Evolutionary conservation across 768 basidiomycete genomes (phyloP).

Genomic region (Tephrocybe sp.): DNA sequence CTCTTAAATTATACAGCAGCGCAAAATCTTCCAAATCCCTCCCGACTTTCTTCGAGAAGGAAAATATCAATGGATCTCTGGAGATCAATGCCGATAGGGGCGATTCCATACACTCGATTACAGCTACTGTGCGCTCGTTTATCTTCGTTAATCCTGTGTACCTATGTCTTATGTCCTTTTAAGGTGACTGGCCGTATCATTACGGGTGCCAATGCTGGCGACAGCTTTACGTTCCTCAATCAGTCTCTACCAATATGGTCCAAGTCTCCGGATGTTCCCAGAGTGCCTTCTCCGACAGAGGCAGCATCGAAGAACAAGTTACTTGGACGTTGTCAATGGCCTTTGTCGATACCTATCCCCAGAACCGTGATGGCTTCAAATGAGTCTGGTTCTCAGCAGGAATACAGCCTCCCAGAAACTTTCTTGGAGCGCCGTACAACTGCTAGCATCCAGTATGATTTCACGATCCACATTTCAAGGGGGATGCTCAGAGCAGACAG

Average conservation of each 20-base stretch:
- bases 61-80: conserved; percentile 45
- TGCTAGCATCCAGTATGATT: conserved; percentile 51
- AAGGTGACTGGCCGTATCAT: conserved; percentile 52
- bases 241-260: conserved; percentile 47
- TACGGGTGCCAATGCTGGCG: conserved; percentile 41
- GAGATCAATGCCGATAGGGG: conserved; percentile 47
- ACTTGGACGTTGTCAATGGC: conserved; percentile 45
- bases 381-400: conserved; percentile 32
- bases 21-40: conserved; percentile 50
- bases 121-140: conserved; percentile 33
- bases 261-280: conserved; percentile 36
- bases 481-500: conserved; percentile 48
- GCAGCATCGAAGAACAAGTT: conserved; percentile 40
- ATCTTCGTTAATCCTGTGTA: background rate
- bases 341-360: conserved; percentile 44
- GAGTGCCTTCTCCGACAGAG: conserved; percentile 39
- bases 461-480: conserved; percentile 41
- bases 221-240: conserved; percentile 42
- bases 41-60: conserved; percentile 54
- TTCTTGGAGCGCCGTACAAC: conserved; percentile 47
- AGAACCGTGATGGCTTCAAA: conserved; percentile 38
- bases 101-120: conserved; percentile 49
- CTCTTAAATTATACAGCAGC: conserved; percentile 46
- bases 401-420: conserved; percentile 47
- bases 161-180: background rate